Percentiles rank a stretch among this genome's conserved stretches.
Conservation (phyloP, 176 grass and related monocot genomes). For the Dendrocalamus sinicus region DNA sequence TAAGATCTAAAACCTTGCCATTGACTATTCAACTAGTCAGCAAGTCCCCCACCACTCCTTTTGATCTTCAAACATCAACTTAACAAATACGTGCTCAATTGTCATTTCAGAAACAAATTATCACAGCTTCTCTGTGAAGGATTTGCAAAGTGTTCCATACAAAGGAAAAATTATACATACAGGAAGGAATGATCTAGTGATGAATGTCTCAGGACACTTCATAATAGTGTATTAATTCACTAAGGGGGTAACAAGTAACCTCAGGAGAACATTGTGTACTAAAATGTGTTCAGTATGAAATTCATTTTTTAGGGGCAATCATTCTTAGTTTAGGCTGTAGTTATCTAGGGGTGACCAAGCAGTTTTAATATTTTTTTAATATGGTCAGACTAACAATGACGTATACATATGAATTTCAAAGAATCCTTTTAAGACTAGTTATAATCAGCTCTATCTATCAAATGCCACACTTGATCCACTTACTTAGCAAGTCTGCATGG, state of each 20-base stretch:
- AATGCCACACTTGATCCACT: background rate
- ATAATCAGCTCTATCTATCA: slow-evolving; percentile 4
- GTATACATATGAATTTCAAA: slow-evolving; percentile 8
- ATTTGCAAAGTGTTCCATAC: background rate
- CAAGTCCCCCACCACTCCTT: background rate
- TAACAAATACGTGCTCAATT: background rate
- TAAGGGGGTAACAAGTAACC: background rate
- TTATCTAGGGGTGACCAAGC: background rate
- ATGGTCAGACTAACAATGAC: background rate
- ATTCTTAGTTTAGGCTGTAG: background rate
- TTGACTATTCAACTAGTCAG: background rate
- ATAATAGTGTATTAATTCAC: background rate
- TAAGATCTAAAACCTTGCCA: background rate
- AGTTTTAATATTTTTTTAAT: background rate
- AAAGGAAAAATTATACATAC: background rate
- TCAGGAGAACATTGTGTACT: background rate
- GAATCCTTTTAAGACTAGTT: background rate
- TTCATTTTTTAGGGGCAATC: background rate
- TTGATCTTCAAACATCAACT: background rate
- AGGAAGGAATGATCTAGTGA: background rate
- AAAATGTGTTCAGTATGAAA: slow-evolving; percentile 12
- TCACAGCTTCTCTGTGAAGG: background rate
- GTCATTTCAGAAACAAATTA: background rate
- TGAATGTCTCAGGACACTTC: background rate
- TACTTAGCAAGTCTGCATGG: background rate